phyloP scores from a whole-genome alignment of 2,329 filamentous ascomycete genomes.

The Stromatinia cepivora region DNA sequence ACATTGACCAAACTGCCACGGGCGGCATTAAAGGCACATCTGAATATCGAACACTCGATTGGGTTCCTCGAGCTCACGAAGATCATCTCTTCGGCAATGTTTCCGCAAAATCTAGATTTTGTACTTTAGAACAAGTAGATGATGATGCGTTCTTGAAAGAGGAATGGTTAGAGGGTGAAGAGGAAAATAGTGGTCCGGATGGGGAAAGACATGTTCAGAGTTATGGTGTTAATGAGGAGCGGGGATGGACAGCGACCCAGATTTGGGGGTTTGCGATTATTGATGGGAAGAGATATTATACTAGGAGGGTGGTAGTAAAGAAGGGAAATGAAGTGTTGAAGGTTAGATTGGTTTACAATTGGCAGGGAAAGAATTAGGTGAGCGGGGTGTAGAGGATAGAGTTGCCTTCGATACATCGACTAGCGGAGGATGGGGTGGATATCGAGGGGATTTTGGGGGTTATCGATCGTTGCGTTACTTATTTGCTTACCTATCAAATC shows the following conservation, averaged over 20 bases:
- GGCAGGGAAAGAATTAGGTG: slow-evolving; percentile 33
- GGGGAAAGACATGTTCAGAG: slow-evolving; percentile 50
- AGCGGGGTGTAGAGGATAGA: background rate
- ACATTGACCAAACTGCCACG: slow-evolving; percentile 61
- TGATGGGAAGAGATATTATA: slow-evolving; percentile 45
- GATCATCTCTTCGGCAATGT: slow-evolving; percentile 65
- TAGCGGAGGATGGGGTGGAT: background rate
- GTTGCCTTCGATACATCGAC: background rate
- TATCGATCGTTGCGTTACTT: background rate
- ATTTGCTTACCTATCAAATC: background rate
- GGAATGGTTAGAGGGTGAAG: slow-evolving; percentile 51
- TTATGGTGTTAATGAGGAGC: slow-evolving; percentile 49
- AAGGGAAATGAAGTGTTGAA: slow-evolving; percentile 45
- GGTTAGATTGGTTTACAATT: slow-evolving; percentile 48
- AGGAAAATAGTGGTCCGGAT: slow-evolving; percentile 45
- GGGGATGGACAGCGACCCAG: slow-evolving; percentile 57
- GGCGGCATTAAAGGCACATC: slow-evolving; percentile 60
- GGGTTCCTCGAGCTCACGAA: slow-evolving; percentile 51
- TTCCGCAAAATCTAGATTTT: slow-evolving; percentile 22
- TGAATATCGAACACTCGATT: slow-evolving; percentile 59
- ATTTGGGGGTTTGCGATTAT: slow-evolving; percentile 50
- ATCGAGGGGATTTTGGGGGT: background rate
- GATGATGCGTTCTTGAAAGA: slow-evolving; percentile 46
- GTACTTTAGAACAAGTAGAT: slow-evolving; percentile 39
- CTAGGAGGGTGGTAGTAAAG: slow-evolving; percentile 44